Evolutionary conservation across 2,329 filamentous ascomycete species (phyloP).

Genomic region (Alternaria hordeiaustralica): DNA sequence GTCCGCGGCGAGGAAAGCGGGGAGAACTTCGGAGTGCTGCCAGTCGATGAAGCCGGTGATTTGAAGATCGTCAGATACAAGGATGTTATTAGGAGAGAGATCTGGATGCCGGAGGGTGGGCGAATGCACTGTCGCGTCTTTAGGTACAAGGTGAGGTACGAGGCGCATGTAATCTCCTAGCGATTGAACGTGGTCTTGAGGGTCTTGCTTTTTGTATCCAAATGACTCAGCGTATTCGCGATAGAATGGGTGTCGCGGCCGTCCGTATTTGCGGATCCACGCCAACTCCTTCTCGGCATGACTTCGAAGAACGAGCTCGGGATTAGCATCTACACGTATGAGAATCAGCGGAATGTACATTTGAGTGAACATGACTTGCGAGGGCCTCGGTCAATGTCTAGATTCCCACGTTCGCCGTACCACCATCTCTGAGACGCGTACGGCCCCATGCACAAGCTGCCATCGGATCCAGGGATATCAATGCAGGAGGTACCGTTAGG

Average conservation of each 20-base stretch:
- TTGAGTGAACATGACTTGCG: constrained; percentile 13
- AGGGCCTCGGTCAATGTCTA: constrained; percentile 30
- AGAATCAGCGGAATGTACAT: background rate
- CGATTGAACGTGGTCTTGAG: constrained; percentile 19
- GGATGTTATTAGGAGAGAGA: constrained; percentile 44
- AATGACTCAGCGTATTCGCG: constrained; percentile 30
- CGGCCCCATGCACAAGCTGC: constrained; percentile 30
- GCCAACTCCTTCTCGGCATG: constrained; percentile 33
- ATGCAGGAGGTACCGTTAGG: constrained; percentile 3
- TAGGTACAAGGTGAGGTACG: constrained; percentile 29
- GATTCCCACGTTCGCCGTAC: constrained; percentile 22
- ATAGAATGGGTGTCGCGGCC: constrained; percentile 26
- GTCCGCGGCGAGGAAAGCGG: constrained; percentile 46
- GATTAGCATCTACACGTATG: constrained; percentile 13
- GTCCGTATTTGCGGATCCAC: constrained; percentile 29
- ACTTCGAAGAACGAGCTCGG: constrained; percentile 23
- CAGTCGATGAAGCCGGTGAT: constrained; percentile 51
- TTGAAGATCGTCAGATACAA: constrained; percentile 37
- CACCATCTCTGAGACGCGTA: constrained; percentile 27
- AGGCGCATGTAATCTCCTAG: constrained; percentile 25
- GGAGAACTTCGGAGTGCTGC: constrained; percentile 36
- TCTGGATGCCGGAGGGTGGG: constrained; percentile 46
- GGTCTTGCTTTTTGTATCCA: constrained; percentile 30
- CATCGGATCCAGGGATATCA: constrained; percentile 15
- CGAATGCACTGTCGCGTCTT: constrained; percentile 12